Percentiles rank a stretch among this genome's conserved stretches.
phyloP scores from a whole-genome alignment of 805 yeast genomes.

The Metschnikowia continentalis region DNA sequence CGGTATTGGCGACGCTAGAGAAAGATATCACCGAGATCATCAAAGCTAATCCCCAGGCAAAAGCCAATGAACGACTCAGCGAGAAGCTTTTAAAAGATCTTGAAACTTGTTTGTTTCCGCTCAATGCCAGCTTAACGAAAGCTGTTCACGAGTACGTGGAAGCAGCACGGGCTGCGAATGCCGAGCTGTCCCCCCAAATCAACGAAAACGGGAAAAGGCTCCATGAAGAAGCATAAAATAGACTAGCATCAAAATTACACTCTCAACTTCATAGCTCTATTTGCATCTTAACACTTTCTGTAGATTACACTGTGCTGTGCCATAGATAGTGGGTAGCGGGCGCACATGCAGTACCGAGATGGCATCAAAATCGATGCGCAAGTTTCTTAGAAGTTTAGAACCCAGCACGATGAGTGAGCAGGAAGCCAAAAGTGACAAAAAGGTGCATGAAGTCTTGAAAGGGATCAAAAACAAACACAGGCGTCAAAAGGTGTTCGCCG shows the following conservation, averaged over 20 bases:
- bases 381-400: background rate
- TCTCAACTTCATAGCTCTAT: background rate
- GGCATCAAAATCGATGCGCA: constrained; percentile 8
- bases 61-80: constrained; percentile 26
- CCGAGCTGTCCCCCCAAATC: constrained; percentile 17
- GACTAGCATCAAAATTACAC: background rate
- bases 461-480: constrained; percentile 69
- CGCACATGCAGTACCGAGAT: constrained; percentile 11
- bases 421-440: constrained; percentile 5
- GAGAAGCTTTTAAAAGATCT: constrained; percentile 34
- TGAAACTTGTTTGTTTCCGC: constrained; percentile 28
- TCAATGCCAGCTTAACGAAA: constrained; percentile 28
- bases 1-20: constrained; percentile 25
- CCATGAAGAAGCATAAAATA: constrained; percentile 9
- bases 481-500: constrained; percentile 74
- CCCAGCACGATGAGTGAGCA: constrained; percentile 6
- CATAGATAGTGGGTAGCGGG: background rate
- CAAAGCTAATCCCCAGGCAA: constrained; percentile 15
- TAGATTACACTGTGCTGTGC: background rate
- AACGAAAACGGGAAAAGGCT: constrained; percentile 37
- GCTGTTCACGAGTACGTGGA: constrained; percentile 34
- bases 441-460: constrained; percentile 21
- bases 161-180: constrained; percentile 23
- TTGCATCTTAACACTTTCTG: background rate
- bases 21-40: constrained; percentile 18